phyloP scores from a whole-genome alignment of 306 rosid species.

The Begonia masoniana region DNA sequence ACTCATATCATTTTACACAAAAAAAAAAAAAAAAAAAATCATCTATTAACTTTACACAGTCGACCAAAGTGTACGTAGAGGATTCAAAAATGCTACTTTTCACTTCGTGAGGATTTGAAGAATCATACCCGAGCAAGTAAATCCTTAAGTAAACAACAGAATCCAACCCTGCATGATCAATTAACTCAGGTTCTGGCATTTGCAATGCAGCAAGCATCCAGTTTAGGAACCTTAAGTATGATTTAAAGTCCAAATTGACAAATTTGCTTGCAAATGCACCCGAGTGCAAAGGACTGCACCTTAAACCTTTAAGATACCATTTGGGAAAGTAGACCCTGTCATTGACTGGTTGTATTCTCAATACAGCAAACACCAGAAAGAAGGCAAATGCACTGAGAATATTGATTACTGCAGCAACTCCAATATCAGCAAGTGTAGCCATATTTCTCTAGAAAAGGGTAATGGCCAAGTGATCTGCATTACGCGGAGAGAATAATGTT shows the following conservation, averaged over 20 bases:
- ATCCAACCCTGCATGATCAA: slow-evolving; percentile 89
- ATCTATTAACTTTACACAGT: no score
- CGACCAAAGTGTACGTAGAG: no score
- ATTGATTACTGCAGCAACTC: slow-evolving; percentile 80
- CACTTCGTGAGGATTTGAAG: no score
- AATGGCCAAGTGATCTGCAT: slow-evolving; percentile 4
- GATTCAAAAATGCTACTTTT: no score
- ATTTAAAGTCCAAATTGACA: slow-evolving; percentile 82
- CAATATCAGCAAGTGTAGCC: slow-evolving; percentile 79
- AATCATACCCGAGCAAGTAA: slow-evolving; percentile 66
- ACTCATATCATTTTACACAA: no score
- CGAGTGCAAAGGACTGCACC: slow-evolving; percentile 55
- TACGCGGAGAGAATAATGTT: not conserved
- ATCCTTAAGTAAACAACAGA: slow-evolving; percentile 88
- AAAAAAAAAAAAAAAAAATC: no score
- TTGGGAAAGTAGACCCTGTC: slow-evolving; percentile 97
- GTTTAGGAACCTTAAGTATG: slow-evolving; percentile 56
- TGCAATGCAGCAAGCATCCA: slow-evolving; percentile 93
- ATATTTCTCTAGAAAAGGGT: slow-evolving; percentile 13
- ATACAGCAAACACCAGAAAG: slow-evolving; percentile 67
- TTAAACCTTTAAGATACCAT: slow-evolving; percentile 88
- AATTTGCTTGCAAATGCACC: slow-evolving; percentile 64
- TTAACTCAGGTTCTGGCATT: slow-evolving; percentile 95
- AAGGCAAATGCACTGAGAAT: slow-evolving; percentile 65
- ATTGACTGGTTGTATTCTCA: slow-evolving; percentile 85